Conservation (phyloP, 768 basidiomycete genomes). For the Clavaria fumosa region DNA sequence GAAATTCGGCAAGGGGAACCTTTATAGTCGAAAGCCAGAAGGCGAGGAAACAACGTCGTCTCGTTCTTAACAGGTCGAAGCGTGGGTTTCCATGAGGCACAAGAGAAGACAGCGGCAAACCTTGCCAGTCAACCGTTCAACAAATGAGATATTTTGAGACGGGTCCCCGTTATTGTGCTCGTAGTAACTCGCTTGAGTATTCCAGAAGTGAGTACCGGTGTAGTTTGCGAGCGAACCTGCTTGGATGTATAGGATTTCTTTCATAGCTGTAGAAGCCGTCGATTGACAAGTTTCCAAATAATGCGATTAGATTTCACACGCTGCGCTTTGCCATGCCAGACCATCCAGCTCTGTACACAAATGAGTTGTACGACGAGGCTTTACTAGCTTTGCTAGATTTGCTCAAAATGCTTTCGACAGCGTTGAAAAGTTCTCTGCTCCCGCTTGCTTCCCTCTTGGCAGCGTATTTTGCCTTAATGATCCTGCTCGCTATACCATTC, state of each 20-base stretch:
- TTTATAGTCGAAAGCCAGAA: conserved; percentile 55
- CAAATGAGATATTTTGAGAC: conserved; percentile 44
- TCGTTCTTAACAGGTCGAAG: conserved; percentile 22
- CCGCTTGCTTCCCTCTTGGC: too few relatives aligned
- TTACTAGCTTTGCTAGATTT: too few relatives aligned
- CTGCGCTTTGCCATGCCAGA: too few relatives aligned
- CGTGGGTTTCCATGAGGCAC: background rate
- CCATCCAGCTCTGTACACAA: too few relatives aligned
- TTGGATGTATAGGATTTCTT: conserved; percentile 68
- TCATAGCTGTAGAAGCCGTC: too few relatives aligned
- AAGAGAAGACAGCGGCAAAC: conserved; percentile 25
- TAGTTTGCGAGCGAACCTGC: conserved; percentile 55
- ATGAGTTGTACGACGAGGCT: too few relatives aligned
- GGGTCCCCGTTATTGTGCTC: conserved; percentile 30
- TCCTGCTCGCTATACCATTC: conserved; percentile 41
- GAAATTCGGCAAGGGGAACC: too few relatives aligned
- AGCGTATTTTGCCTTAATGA: conserved; percentile 38
- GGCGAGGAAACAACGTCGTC: conserved; percentile 40
- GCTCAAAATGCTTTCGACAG: too few relatives aligned
- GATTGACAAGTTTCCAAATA: too few relatives aligned
- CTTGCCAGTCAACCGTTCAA: conserved; percentile 36
- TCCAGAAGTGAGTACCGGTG: conserved; percentile 69
- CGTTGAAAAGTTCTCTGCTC: too few relatives aligned
- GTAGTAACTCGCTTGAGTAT: conserved; percentile 61
- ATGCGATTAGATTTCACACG: too few relatives aligned